A percentile compares a stretch with the other conserved stretches of the same genome.
Conservation (phyloP, 495 filamentous ascomycete species). For the Podospora sp. region DNA sequence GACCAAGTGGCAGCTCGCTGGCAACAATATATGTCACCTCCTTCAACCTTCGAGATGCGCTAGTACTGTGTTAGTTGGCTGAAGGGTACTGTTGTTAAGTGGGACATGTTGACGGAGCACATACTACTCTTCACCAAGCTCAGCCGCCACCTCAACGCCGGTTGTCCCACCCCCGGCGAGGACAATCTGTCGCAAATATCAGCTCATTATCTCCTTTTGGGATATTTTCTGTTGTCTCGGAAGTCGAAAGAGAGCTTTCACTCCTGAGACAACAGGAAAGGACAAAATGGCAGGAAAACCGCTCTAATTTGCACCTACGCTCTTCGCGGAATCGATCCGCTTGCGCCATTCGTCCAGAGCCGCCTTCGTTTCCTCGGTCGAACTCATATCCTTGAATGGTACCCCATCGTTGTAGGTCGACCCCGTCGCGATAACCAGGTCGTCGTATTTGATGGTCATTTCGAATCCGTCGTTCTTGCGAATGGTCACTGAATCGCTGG, state of each 20-base stretch:
- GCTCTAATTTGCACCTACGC: too few species aligned
- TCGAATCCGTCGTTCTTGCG: slow-evolving; percentile 33
- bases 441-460: slow-evolving; percentile 50
- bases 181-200: too few species aligned
- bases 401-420: slow-evolving; percentile 42
- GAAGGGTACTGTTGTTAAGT: background rate
- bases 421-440: slow-evolving; percentile 61
- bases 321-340: slow-evolving; percentile 54
- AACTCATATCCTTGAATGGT: slow-evolving; percentile 55
- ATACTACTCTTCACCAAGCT: slow-evolving; percentile 53
- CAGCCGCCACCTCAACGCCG: slow-evolving; percentile 65
- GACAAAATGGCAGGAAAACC: too few species aligned
- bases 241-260: too few species aligned
- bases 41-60: slow-evolving; percentile 31
- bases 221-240: too few species aligned
- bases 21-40: slow-evolving; percentile 51
- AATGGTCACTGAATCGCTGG: slow-evolving; percentile 47
- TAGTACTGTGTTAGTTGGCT: background rate
- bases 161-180: slow-evolving; percentile 69
- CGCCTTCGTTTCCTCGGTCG: slow-evolving; percentile 46
- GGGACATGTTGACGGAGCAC: background rate
- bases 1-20: slow-evolving; percentile 32
- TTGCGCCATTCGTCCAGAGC: slow-evolving; percentile 49
- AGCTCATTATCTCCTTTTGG: too few species aligned
- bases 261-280: too few species aligned